Base-by-base conservation (phyloP, 306 rosid genomes). In the Quercus dentata region DNA sequence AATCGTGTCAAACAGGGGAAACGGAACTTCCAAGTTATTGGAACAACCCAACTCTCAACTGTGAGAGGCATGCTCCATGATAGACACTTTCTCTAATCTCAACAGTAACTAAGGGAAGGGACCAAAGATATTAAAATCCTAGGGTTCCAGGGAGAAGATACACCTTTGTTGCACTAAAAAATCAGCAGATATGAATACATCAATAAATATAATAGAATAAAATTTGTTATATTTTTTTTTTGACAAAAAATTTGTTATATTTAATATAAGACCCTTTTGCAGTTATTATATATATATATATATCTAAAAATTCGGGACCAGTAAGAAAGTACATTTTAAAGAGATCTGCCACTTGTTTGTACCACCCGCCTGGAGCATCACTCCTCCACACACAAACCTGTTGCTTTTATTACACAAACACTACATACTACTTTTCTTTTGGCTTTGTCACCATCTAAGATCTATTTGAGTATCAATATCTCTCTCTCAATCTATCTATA, bases 361-460 rank as follows among this genome's bases (percentile, higher is more conserved):
- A n/a, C 49, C 0, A 33, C 68, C 12, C 33, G 58, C 58, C 61
- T 61, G 77, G 58, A 33, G 28, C 46, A 71, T 51, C 25, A 31
- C 35, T 31, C 23, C 19, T 2, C n/a, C 7, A 49, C 67, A 25
- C 67, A 49, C 67, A 12, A 61, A 61, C 67, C 79, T 75, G 59
- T 64, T 33, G 27, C 67, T 35, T 64, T 80, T 67, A 51, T 33
- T 69, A 25, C 31, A 38, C 75, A 44, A 20, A 77, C 79, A 79
- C 69, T 1, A 27, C 73, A 11, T 27, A 19, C 54, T 20, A 11
- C 71, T 30, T 41, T 52, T 17, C 56, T 69, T 25, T 49, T 18
- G 77, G 51, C 67, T 54, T 59, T 81, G 81, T 81, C 81, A 41
- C 58, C 5, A 5, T 76, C 76, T 62, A 49, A 49, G 54, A 49